Conservation (phyloP, 2,329 filamentous ascomycete genomes). For the Sporothrix globosa region DNA sequence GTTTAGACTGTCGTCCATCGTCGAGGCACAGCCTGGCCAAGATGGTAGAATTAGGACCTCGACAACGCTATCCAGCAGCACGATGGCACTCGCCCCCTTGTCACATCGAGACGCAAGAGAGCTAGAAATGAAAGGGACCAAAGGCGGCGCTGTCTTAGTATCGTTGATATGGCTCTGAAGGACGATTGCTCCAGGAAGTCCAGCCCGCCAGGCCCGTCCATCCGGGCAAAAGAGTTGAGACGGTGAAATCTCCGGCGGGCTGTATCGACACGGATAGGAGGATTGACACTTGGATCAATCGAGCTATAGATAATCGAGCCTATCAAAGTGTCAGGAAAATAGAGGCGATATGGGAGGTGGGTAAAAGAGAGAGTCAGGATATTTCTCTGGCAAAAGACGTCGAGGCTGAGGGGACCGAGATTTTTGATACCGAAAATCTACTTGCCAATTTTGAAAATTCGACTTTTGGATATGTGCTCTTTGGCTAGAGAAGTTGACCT, state of each 20-base stretch:
- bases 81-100: not conserved
- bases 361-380: not conserved
- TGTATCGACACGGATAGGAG: not conserved
- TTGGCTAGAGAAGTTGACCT: not conserved
- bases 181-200: not conserved
- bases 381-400: not conserved
- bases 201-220: conserved; percentile 1
- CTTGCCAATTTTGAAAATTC: not conserved
- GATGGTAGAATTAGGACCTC: not conserved
- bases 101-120: not conserved
- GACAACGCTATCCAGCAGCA: not conserved
- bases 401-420: conserved; percentile 4
- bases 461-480: not conserved
- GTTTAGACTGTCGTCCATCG: not conserved
- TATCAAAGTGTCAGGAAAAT: not conserved
- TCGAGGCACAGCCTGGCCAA: not conserved
- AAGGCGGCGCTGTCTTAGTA: not conserved
- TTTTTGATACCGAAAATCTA: not conserved
- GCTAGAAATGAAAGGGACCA: not conserved
- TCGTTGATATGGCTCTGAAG: not conserved
- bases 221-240: conserved; percentile 13
- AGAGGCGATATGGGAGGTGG: not conserved
- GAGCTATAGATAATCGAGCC: not conserved
- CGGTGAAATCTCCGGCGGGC: not conserved
- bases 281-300: not conserved